Percentiles rank a stretch among this genome's conserved stretches.
These are phyloP conservation scores for Magnaporthiopsis incrustans DNA, from an alignment of 2,329 filamentous ascomycete species.

Conservation along the genomic window DNA sequence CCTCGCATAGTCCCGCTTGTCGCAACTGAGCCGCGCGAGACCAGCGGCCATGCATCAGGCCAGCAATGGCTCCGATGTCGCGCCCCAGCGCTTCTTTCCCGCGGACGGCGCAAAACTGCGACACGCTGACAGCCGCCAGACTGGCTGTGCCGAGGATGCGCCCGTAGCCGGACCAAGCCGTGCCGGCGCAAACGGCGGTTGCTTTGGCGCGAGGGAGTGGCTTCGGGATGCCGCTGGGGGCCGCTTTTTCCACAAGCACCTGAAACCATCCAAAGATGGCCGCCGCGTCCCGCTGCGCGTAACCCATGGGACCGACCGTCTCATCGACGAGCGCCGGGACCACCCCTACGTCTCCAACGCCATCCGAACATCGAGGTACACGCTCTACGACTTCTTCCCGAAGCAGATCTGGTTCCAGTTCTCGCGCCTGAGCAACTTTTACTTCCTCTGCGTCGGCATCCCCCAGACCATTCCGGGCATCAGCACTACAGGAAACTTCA, in stretches of 20 bases:
- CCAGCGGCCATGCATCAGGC: not conserved
- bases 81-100: not conserved
- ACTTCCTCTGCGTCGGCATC: conserved; percentile 78
- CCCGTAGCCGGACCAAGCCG: not conserved
- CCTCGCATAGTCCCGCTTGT: not conserved
- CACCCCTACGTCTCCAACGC: conserved; percentile 46
- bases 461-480: conserved; percentile 74
- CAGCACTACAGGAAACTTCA: conserved; percentile 68
- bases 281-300: conserved; percentile 19
- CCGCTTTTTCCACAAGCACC: conserved; percentile 10
- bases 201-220: not conserved
- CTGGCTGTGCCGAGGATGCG: not conserved
- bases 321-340: conserved; percentile 43
- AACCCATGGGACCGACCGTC: conserved; percentile 22
- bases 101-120: not conserved
- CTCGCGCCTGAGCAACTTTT: conserved; percentile 77
- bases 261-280: conserved; percentile 19
- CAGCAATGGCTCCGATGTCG: not conserved
- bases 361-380: conserved; percentile 79
- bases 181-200: conserved; percentile 3
- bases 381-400: conserved; percentile 74
- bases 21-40: not conserved
- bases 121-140: not conserved
- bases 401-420: conserved; percentile 82
- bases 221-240: conserved; percentile 4